Conservation (phyloP, 345 rosid species). For the Eucalyptus curtisii region DNA sequence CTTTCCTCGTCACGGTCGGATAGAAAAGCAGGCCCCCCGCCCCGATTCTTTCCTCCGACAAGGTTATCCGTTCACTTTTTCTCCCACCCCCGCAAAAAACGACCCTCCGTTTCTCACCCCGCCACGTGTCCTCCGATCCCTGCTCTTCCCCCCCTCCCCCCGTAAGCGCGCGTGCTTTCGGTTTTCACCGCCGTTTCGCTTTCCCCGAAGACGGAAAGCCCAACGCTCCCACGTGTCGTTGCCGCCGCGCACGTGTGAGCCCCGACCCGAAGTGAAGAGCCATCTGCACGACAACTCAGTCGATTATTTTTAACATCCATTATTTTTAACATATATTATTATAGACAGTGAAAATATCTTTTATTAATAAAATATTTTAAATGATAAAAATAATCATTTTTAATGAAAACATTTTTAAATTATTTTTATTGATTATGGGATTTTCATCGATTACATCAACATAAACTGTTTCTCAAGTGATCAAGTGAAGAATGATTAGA, state of each 20-base stretch:
- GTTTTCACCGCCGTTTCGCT: background rate
- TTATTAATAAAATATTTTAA: too few relatives aligned
- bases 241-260: background rate
- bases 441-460: background rate
- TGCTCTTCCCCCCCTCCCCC: background rate
- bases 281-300: background rate
- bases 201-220: background rate
- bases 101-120: background rate
- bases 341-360: fast-evolving
- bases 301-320: too few relatives aligned
- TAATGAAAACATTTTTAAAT: fast-evolving
- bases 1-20: background rate
- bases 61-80: background rate
- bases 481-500: background rate
- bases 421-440: background rate
- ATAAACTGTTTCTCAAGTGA: fast-evolving
- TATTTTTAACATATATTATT: background rate
- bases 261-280: background rate
- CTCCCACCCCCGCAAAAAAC: background rate
- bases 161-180: background rate
- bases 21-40: background rate
- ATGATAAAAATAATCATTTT: background rate
- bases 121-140: background rate
- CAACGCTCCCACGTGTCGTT: background rate
- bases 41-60: background rate